Evolutionary conservation across 2,329 filamentous ascomycete genomes (phyloP).

Genomic region (Chalaropsis thielavioides): DNA sequence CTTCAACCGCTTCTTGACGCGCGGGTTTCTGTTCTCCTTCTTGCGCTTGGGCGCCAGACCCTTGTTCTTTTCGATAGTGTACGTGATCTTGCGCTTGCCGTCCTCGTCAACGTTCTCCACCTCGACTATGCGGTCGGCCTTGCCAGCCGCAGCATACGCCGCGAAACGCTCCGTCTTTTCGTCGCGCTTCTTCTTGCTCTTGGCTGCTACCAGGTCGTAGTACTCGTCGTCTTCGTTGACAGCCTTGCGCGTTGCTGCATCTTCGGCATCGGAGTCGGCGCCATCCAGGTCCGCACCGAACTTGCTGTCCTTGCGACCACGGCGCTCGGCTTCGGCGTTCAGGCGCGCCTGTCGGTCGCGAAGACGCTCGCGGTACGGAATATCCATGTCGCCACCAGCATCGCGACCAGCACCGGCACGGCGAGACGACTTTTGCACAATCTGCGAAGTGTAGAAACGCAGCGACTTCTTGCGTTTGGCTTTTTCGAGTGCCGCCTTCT

Average conservation of each 20-base stretch:
- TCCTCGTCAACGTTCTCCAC: conserved; percentile 60
- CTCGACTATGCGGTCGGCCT: conserved; percentile 48
- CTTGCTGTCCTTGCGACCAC: conserved; percentile 52
- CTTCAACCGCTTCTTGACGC: conserved; percentile 97
- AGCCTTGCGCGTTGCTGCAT: conserved; percentile 25
- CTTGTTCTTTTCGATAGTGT: conserved; percentile 96
- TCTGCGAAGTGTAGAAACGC: conserved; percentile 96
- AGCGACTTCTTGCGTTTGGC: conserved; percentile 79
- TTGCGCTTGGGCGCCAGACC: conserved; percentile 75
- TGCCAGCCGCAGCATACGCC: conserved; percentile 45
- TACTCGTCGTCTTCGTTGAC: conserved; percentile 65
- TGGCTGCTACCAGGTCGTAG: conserved; percentile 73
- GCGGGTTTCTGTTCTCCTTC: conserved; percentile 88
- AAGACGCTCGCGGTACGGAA: conserved; percentile 79
- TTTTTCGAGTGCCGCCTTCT: conserved; percentile 71
- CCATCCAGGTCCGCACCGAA: conserved; percentile 52
- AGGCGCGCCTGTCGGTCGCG: conserved; percentile 74
- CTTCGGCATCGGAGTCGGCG: conserved; percentile 32
- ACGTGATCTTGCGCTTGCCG: conserved; percentile 83
- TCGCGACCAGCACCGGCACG: conserved; percentile 58
- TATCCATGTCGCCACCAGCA: conserved; percentile 64
- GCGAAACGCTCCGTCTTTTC: conserved; percentile 50
- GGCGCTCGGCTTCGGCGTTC: conserved; percentile 73
- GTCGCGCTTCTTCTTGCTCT: conserved; percentile 53
- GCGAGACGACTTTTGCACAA: conserved; percentile 85